Base-by-base conservation (phyloP, 352 stramenopile species). In the Globisporangium perplexum region DNA sequence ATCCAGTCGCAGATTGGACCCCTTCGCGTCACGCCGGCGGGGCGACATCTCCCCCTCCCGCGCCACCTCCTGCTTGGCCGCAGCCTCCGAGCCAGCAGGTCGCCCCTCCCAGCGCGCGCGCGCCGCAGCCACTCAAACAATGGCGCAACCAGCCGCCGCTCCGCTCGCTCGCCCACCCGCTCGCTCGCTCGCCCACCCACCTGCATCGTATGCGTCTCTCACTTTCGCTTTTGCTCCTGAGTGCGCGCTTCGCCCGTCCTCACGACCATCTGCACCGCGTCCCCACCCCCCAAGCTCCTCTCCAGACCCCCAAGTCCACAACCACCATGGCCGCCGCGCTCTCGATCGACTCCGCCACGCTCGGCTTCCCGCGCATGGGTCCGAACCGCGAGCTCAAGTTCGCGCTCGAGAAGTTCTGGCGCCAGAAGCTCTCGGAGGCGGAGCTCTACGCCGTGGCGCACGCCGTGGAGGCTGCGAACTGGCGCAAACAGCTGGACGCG, bases 301-400 rank as follows among this genome's bases (percentile, higher is more conserved):
- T 42, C 26, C 55, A 53, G 28, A 50, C 47, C 50, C 28, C 23
- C 22, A 7, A 20, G 5, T 53, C 59, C 18, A 15, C 33, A 28
- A 14, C 23, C 45, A 51, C 56, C 52, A 62, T 59, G 50, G 72
- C 77, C 61, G 57, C 60, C 36, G 64, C 73, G 50, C 58, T 81
- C 55, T 44, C 71, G 38, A 71, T 92, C 20, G 77, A 89, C 58
- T 86, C 71, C 50, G 79, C 75, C 54, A 94, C 86, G 43, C 77
- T 97, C 44, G 90, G 90, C 18, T 97, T 97, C 69, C 85, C 86
- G 39, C 85, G 89, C 53, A 97, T 97, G 80, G 90, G 90, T 23
- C 86, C 85, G 24, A 96, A 96, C 69, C 84, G 90, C 17, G 90
- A 98, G 72, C 84, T 98, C 57, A 98, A 98, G 82, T 97, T 96